These are phyloP conservation scores for Ogataea haglerorum DNA, from an alignment of 805 yeast species.

Conservation along the genomic window DNA sequence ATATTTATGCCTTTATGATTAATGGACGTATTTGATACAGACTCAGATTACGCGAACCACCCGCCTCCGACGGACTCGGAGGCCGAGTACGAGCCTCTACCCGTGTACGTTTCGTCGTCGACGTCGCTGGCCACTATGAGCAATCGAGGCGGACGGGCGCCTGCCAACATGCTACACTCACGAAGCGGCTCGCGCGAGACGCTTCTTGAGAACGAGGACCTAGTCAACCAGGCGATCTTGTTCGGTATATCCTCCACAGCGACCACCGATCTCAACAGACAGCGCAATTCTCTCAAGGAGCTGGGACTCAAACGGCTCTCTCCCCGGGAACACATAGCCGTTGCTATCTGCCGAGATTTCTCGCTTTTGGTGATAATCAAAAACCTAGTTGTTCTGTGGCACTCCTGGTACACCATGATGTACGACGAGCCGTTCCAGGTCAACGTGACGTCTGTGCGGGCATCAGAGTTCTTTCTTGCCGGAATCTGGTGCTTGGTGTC, in stretches of 20 bases:
- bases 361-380: conserved; percentile 44
- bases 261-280: conserved; percentile 25
- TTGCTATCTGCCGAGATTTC: conserved; percentile 76
- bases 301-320: conserved; percentile 69
- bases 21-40: conserved; percentile 15
- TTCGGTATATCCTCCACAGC: conserved; percentile 29
- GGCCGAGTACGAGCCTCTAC: conserved; percentile 21
- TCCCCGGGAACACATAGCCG: conserved; percentile 69
- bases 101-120: conserved; percentile 18
- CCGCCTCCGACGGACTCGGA: conserved; percentile 39
- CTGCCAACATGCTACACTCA: conserved; percentile 1
- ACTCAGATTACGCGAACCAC: conserved; percentile 36
- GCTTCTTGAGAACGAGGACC: conserved; percentile 12
- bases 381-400: conserved; percentile 26
- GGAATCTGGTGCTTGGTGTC: conserved; percentile 93
- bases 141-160: conserved; percentile 1
- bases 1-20: background rate
- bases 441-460: conserved; percentile 52
- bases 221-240: conserved; percentile 19
- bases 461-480: conserved; percentile 76
- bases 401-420: conserved; percentile 26
- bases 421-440: conserved; percentile 21
- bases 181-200: conserved; percentile 12
- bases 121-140: conserved; percentile 15
- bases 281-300: conserved; percentile 42